These are phyloP conservation scores for Sporisorium graminicola DNA, from an alignment of 1,284 basidiomycete species.

Conservation along the genomic window DNA sequence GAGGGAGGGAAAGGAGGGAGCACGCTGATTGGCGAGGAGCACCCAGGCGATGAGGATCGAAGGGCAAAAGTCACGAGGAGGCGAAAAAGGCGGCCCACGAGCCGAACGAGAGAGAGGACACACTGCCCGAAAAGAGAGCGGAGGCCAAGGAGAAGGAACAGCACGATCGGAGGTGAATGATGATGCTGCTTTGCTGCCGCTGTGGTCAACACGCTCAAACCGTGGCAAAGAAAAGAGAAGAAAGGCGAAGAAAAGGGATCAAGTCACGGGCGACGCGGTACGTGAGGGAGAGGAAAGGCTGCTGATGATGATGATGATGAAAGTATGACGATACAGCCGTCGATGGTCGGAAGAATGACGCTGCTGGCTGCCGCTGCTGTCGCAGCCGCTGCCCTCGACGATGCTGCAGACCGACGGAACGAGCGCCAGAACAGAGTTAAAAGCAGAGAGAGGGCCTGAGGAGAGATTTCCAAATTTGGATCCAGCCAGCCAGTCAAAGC, in stretches of 20 bases:
- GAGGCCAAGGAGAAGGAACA: background rate
- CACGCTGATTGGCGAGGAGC: conserved; percentile 3
- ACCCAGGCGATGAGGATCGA: conserved; percentile 5
- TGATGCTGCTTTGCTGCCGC: conserved; percentile 37
- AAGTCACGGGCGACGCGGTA: background rate
- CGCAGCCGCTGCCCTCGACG: too few relatives aligned
- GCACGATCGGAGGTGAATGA: conserved; percentile 1
- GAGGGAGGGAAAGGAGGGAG: background rate
- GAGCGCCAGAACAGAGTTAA: background rate
- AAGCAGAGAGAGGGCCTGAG: background rate
- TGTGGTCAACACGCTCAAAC: conserved; percentile 1
- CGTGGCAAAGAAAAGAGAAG: background rate
- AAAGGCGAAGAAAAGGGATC: background rate
- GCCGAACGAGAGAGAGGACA: background rate
- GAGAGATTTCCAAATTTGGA: conserved; percentile 5
- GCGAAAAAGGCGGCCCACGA: too few relatives aligned
- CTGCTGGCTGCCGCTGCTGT: background rate
- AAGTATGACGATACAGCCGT: background rate
- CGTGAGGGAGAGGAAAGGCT: background rate
- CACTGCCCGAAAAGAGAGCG: too few relatives aligned
- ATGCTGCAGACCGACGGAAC: background rate
- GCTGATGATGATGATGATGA: background rate
- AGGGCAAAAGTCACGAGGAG: background rate
- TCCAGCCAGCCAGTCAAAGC: background rate
- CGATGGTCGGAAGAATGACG: background rate